Evolutionary conservation across 192 early-diverging fungal species (phyloP).

Genomic region (Pilobolus umbonatus): DNA sequence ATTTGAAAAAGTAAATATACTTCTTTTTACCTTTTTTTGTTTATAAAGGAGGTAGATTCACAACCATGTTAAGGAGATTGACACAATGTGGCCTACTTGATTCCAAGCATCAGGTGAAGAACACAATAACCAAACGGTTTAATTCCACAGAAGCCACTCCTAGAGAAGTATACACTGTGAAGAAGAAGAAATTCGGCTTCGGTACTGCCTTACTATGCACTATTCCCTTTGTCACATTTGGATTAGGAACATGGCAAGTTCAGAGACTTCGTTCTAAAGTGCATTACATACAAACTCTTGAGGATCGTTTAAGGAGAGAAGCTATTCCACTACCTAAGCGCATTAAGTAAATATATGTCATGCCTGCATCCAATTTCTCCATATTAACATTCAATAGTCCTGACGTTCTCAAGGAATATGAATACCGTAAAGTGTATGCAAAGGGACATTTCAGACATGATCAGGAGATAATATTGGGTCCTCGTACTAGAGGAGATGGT

Average conservation of each 20-base stretch:
- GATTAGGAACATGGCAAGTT: conserved; percentile 83
- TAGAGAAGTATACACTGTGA: conserved; percentile 19
- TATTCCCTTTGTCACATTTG: conserved; percentile 59
- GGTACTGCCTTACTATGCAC: conserved; percentile 35
- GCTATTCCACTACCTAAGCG: conserved; percentile 66
- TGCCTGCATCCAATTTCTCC: not conserved
- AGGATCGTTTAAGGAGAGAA: conserved; percentile 51
- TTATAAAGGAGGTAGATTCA: no score
- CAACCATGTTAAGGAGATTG: no score
- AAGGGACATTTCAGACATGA: conserved; percentile 66
- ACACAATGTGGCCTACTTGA: no score
- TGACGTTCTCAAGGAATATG: conserved; percentile 51
- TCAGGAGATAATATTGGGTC: conserved; percentile 81
- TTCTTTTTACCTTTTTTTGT: no score
- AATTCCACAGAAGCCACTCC: not conserved
- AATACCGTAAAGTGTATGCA: conserved; percentile 72
- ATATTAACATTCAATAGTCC: conserved; percentile 22
- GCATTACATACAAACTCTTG: conserved; percentile 69
- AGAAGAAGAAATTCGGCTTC: conserved; percentile 19
- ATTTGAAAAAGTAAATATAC: no score
- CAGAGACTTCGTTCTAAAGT: conserved; percentile 87
- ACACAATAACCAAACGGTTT: not conserved
- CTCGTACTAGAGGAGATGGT: conserved; percentile 59
- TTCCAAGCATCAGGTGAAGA: not conserved
- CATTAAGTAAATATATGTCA: conserved; percentile 42